Evolutionary conservation across 139 green algal genomes (phyloP), one percentile per base, ranked within the genome.

Genomic region (Coelastrella sp.): DNA sequence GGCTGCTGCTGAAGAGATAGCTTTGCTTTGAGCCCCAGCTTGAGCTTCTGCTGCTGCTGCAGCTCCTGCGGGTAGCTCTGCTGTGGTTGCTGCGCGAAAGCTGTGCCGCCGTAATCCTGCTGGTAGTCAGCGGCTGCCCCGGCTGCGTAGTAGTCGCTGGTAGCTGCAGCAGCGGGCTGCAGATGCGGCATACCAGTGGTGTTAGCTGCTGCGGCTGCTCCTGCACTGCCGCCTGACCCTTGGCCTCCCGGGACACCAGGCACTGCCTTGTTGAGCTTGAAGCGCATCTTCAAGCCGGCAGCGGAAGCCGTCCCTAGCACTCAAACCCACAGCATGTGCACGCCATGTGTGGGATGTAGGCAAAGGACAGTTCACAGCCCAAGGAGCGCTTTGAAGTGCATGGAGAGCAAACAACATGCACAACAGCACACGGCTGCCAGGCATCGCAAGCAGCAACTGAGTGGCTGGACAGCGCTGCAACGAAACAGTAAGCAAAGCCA

Each of bases 131-230:
- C n/a, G n/a, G n/a, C 74, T 19, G 7, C 74, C 6, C 74, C 58
- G 74, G 7, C 13, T 6, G 22, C 74, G 22, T 60, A 59, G 22
- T 80, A 58, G 2, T 58, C 74, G 8, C 22, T 58, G 23, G 22
- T 16, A 14, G 74, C 74, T 80, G 74, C 74, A n/a, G 74, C 22
- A 19, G 74, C 57, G 13, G 22, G 22, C 74, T 80, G 74, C 74
- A 47, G 13, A 22, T 77, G 71, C 11, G 17, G 7, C 3, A n/a
- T n/a, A n/a, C n/a, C n/a, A n/a, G n/a, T n/a, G n/a, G n/a, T n/a
- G n/a, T n/a, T n/a, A n/a, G 58, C 80, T 75, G 79, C 79, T 73
- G 80, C 80, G 73, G 80, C 80, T 86, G 59, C 59, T 74, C n/a
- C 80, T 86, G 59, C 60, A 85, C 22, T 71, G 57, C 60, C 3